Evolutionary conservation across 2,329 filamentous ascomycete genomes (phyloP).

Genomic region (Apiospora aurea): DNA sequence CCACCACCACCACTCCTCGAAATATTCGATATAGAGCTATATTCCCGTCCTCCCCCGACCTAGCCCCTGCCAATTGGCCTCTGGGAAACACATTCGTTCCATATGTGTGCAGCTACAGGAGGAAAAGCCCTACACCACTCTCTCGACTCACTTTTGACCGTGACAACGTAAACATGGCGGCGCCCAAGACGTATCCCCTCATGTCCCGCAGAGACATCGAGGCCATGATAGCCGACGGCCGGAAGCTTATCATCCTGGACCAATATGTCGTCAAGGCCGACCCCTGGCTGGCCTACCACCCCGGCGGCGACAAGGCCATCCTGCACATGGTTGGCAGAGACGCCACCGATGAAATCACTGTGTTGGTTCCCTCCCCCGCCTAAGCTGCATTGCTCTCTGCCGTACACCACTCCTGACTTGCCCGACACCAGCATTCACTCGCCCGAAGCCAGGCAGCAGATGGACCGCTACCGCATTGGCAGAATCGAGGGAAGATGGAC

Average conservation of each 20-base stretch:
- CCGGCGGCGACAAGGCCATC: constrained; percentile 66
- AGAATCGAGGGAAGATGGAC: constrained; percentile 80
- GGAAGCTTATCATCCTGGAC: constrained; percentile 81
- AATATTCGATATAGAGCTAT: too few species aligned
- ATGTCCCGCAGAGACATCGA: constrained; percentile 75
- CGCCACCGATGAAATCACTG: constrained; percentile 73
- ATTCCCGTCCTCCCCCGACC: not conserved
- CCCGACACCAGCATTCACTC: constrained; percentile 80
- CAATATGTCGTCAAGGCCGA: constrained; percentile 81
- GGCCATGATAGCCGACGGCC: constrained; percentile 81
- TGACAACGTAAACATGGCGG: not conserved
- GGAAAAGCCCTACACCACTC: not conserved
- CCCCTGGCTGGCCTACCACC: constrained; percentile 64
- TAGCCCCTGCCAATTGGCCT: not conserved
- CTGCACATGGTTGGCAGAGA: constrained; percentile 68
- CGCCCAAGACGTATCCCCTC: constrained; percentile 49
- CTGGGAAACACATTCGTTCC: not conserved
- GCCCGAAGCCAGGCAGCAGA: constrained; percentile 73
- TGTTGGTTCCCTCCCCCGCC: constrained; percentile 62
- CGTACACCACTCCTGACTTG: constrained; percentile 26
- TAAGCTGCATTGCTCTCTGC: constrained; percentile 4
- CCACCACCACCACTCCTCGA: not conserved
- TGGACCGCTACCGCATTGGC: constrained; percentile 86
- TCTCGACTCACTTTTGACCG: not conserved
- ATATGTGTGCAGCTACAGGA: not conserved